These are phyloP conservation scores for Cercophora newfieldiana DNA, from an alignment of 495 filamentous ascomycete species.

Conservation along the genomic window DNA sequence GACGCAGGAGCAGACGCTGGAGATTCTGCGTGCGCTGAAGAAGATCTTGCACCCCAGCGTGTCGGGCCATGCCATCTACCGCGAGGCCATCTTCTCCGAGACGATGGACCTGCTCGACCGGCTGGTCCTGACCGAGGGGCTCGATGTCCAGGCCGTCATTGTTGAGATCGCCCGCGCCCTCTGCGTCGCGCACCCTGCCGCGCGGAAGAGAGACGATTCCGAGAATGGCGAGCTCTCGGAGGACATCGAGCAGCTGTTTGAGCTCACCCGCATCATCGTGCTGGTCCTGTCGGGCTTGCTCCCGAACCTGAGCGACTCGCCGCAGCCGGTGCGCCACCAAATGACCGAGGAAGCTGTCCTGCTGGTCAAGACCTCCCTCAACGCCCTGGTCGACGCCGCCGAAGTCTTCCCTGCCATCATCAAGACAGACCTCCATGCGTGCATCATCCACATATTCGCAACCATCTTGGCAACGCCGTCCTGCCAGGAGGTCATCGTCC, in stretches of 20 bases:
- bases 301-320: constrained; percentile 79
- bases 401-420: constrained; percentile 96
- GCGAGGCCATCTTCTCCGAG: constrained; percentile 93
- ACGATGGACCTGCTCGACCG: constrained; percentile 94
- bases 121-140: constrained; percentile 85
- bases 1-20: constrained; percentile 77
- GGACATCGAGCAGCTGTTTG: constrained; percentile 97
- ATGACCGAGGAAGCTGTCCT: constrained; percentile 80
- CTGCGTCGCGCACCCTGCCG: constrained; percentile 86
- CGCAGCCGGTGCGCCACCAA: constrained; percentile 66
- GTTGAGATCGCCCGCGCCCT: constrained; percentile 89
- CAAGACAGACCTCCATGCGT: constrained; percentile 93
- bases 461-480: constrained; percentile 84
- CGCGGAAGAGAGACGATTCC: constrained; percentile 64
- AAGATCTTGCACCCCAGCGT: constrained; percentile 95
- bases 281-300: constrained; percentile 83
- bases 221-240: constrained; percentile 80
- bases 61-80: constrained; percentile 92
- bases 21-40: constrained; percentile 87
- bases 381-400: constrained; percentile 88
- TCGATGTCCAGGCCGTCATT: constrained; percentile 87
- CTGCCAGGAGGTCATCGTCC: constrained; percentile 85
- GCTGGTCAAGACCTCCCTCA: constrained; percentile 75
- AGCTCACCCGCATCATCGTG: constrained; percentile 92
- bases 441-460: constrained; percentile 93